phyloP scores from a whole-genome alignment of 768 basidiomycete species.

The Auricularia auricula-judae region DNA sequence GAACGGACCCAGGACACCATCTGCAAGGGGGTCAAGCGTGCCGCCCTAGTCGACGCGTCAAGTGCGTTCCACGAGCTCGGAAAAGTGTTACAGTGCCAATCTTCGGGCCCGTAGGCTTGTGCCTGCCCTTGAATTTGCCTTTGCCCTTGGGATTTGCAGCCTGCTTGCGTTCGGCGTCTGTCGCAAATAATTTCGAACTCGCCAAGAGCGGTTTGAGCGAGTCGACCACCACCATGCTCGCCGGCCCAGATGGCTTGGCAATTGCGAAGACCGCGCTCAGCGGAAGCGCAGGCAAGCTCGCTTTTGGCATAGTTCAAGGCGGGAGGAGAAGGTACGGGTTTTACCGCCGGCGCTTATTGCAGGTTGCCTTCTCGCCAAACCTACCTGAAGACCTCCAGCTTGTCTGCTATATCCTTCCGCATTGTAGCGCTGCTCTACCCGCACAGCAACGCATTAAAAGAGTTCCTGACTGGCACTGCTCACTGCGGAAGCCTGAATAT shows the following conservation, averaged over 20 bases:
- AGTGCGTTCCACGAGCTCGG: too few relatives aligned
- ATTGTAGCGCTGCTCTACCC: too few relatives aligned
- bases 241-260: slow-evolving; percentile 83
- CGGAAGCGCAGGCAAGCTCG: slow-evolving; percentile 39
- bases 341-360: too few relatives aligned
- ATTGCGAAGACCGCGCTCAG: slow-evolving; percentile 79
- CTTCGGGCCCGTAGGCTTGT: slow-evolving; percentile 28
- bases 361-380: too few relatives aligned
- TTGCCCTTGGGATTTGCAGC: slow-evolving; percentile 34
- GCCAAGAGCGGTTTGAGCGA: slow-evolving; percentile 70
- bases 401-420: too few relatives aligned
- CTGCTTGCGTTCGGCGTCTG: slow-evolving; percentile 6
- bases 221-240: slow-evolving; percentile 85
- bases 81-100: slow-evolving; percentile 9
- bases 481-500: too few relatives aligned
- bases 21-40: slow-evolving; percentile 91
- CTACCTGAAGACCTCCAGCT: too few relatives aligned
- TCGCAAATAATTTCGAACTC: slow-evolving; percentile 65
- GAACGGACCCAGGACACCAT: slow-evolving; percentile 77
- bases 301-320: slow-evolving; percentile 51
- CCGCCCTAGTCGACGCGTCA: slow-evolving; percentile 72
- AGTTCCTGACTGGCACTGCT: too few relatives aligned
- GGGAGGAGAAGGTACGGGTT: not conserved
- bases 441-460: too few relatives aligned
- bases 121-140: slow-evolving; percentile 39